Conservation (phyloP, 1,139 yeast species). For the Yarrowia galli region DNA sequence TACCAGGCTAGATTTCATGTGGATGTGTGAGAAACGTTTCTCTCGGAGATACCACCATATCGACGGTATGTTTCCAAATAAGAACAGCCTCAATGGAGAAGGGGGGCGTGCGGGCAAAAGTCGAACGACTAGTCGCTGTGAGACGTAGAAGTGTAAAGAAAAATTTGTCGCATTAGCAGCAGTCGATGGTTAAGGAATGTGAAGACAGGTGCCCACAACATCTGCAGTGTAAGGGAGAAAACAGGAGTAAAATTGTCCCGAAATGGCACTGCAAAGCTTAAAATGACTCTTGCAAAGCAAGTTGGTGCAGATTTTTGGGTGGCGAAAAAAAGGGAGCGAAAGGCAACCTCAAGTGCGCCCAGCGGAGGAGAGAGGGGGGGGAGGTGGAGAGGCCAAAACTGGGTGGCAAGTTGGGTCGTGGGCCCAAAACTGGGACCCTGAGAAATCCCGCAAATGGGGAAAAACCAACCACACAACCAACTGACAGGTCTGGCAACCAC, state of each 20-base stretch:
- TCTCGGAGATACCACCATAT: neutral
- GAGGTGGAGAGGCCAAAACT: neutral
- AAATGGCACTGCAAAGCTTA: slow-evolving; percentile 21
- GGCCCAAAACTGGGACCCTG: neutral
- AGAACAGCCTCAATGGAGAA: too few relatives aligned
- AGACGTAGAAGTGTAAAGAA: slow-evolving; percentile 33
- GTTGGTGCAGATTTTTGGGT: slow-evolving; percentile 15
- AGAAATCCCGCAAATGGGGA: slow-evolving; percentile 1
- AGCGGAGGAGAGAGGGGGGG: neutral
- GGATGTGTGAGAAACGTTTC: neutral
- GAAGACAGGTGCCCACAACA: slow-evolving; percentile 33
- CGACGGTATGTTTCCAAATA: too few relatives aligned
- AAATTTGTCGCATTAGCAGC: slow-evolving; percentile 33
- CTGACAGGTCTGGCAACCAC: neutral
- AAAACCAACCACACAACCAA: neutral
- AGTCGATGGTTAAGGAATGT: slow-evolving; percentile 29
- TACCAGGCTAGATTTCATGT: slow-evolving; percentile 7
- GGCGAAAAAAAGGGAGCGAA: slow-evolving; percentile 23
- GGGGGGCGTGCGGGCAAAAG: neutral
- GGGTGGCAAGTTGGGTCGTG: too few relatives aligned
- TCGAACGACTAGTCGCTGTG: slow-evolving; percentile 3
- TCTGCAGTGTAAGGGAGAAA: slow-evolving; percentile 26
- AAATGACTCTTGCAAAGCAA: slow-evolving; percentile 29
- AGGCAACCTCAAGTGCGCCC: slow-evolving; percentile 4
- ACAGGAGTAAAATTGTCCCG: slow-evolving; percentile 28